Evolutionary conservation across 1,139 yeast genomes (phyloP), one percentile per base, ranked within the genome.

Genomic region (Arxiozyma telluris): DNA sequence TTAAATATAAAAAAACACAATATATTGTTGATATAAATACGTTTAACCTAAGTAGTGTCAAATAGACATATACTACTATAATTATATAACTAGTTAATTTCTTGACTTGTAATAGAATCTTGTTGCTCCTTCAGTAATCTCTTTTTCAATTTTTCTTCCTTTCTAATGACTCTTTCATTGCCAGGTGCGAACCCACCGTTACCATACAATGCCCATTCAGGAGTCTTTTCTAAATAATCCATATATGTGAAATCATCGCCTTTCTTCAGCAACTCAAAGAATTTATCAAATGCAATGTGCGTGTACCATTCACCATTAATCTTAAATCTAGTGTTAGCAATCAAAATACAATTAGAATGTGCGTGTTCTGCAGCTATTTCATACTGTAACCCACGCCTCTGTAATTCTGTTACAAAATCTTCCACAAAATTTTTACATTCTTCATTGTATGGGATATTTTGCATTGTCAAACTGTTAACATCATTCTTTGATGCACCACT

Each of bases 321-420:
- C 61, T 79, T 76, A 74, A 89, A 90, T 63, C 82, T 81, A 50
- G 76, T 76, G 60, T 85, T 86, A 0, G 96, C 96, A 64, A 91
- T 81, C 59, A 90, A 75, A 30, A 90, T 85, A 73, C 97, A 90
- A 72, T 96, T 90, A 7, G 96, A 86, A 68, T 90, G 98, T 0
- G 96, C 96, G 69, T 90, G 98, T 68, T 90, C 97, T 0, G 97
- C 96, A 9, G 97, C 96, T 56, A 90, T 75, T 50, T 83, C 94
- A 65, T 91, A 90, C 41, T 76, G 77, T 44, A 83, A 74, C 0
- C 90, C 90, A 60, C 94, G 77, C 53, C 76, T 73, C 48, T 71
- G 70, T 57, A 90, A 76, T 61, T 83, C 89, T 3, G 71, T 72
- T 46, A 81, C 78, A 59, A 90, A 78, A 15, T 73, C 75, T 53